phyloP scores from a whole-genome alignment of 257 asterid genomes.

The Linaria vulgaris region DNA sequence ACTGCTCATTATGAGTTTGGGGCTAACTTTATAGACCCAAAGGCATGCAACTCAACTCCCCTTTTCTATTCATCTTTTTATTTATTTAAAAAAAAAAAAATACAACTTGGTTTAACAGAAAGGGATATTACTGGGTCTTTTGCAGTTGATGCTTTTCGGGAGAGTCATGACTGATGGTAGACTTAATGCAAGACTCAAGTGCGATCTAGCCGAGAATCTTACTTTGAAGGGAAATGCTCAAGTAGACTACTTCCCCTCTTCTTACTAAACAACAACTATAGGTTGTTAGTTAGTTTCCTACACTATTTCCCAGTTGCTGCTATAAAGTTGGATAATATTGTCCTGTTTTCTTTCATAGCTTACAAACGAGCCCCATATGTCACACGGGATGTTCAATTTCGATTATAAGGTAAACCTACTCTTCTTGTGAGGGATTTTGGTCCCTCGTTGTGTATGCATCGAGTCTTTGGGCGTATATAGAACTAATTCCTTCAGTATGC shows the following conservation, averaged over 20 bases:
- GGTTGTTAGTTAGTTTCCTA: too few relatives aligned
- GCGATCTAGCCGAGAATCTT: conserved; percentile 87
- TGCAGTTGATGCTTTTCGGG: conserved; percentile 92
- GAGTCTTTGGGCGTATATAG: conserved; percentile 12
- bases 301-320: conserved; percentile 5
- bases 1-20: conserved; percentile 95
- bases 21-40: conserved; percentile 87
- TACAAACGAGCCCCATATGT: conserved; percentile 90
- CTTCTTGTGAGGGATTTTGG: too few relatives aligned
- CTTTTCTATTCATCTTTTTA: conserved; percentile 19
- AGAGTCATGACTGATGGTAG: conserved; percentile 91
- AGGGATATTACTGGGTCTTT: conserved; percentile 30
- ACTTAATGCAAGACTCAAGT: conserved; percentile 85
- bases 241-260: conserved; percentile 43
- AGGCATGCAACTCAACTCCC: conserved; percentile 46
- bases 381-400: conserved; percentile 85
- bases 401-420: conserved; percentile 79
- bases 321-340: conserved; percentile 2
- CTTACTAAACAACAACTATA: conserved; percentile 4
- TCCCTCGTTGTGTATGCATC: neutral
- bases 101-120: conserved; percentile 22
- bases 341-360: conserved; percentile 61
- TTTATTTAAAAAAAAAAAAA: neutral
- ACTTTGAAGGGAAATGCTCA: conserved; percentile 85
- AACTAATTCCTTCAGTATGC: conserved; percentile 2